Evolutionary conservation across 495 filamentous ascomycete species (phyloP).

Genomic region (Aspergillus funiculosus): DNA sequence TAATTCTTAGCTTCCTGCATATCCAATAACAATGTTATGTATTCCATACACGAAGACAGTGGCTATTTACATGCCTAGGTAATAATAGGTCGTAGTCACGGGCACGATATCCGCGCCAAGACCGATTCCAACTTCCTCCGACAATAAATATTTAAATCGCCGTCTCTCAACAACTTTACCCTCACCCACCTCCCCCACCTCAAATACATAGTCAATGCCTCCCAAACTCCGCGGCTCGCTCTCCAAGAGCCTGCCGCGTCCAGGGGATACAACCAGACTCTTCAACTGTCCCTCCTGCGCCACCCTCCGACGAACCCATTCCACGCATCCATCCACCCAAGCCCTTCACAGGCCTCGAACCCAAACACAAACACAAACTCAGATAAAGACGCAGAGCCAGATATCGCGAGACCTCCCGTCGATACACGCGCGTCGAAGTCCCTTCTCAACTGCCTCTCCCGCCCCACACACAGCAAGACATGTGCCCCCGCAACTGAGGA

Average conservation of each 20-base stretch:
- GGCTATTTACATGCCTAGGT: constrained; percentile 6
- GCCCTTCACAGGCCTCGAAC: not conserved
- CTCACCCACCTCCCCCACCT: constrained; percentile 2
- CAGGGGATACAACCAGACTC: constrained; percentile 20
- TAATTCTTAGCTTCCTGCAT: not conserved
- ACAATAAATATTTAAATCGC: not conserved
- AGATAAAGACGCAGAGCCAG: not conserved
- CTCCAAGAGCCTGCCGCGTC: constrained; percentile 31
- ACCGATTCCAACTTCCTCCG: constrained; percentile 15
- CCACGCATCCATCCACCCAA: not conserved
- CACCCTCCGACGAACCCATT: not conserved
- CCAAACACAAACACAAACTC: not conserved
- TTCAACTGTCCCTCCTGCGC: constrained; percentile 39
- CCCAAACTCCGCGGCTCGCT: constrained; percentile 38
- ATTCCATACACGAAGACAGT: no score
- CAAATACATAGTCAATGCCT: constrained; percentile 31
- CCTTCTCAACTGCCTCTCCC: not conserved
- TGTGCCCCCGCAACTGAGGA: constrained; percentile 35
- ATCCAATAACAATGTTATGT: not conserved
- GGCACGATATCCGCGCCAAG: constrained; percentile 13
- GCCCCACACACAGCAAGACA: constrained; percentile 19
- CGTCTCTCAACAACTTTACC: constrained; percentile 1
- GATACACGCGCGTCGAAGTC: not conserved
- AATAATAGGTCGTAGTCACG: not conserved
- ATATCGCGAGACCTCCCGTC: not conserved